Conservation (phyloP, 768 basidiomycete species). For the Boletus sp. region DNA sequence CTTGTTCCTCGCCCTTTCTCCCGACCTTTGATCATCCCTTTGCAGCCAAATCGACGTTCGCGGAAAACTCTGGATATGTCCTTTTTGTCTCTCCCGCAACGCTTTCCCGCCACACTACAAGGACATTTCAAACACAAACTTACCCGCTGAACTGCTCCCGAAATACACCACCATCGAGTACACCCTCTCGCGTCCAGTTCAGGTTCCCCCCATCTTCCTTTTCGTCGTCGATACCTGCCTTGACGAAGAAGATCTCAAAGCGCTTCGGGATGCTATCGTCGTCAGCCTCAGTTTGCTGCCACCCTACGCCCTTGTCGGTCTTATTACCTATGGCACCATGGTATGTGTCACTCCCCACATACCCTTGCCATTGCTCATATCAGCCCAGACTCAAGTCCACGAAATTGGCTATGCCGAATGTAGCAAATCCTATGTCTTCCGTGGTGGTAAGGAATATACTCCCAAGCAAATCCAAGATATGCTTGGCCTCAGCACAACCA, state of each 20-base stretch:
- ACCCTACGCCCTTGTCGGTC: conserved; percentile 89
- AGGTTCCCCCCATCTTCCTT: conserved; percentile 93
- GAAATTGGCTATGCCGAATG: conserved; percentile 96
- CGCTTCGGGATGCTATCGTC: conserved; percentile 90
- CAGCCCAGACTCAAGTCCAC: conserved; percentile 88
- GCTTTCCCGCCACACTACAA: conserved; percentile 99
- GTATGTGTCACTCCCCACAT: conserved; percentile 39
- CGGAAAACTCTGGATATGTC: conserved; percentile 99
- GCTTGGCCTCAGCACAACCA: conserved; percentile 75
- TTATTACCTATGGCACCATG: conserved; percentile 98
- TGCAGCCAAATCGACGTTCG: conserved; percentile 95
- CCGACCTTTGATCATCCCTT: conserved; percentile 1
- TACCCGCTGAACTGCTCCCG: conserved; percentile 92
- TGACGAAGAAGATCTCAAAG: conserved; percentile 93
- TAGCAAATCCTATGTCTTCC: conserved; percentile 98
- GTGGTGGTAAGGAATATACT: conserved; percentile 93
- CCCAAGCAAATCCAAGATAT: conserved; percentile 98
- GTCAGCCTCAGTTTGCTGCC: conserved; percentile 92
- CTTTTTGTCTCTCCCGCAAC: conserved; percentile 95
- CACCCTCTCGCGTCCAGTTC: conserved; percentile 88
- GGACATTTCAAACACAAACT: conserved; percentile 94
- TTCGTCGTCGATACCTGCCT: conserved; percentile 97
- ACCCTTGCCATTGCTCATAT: neutral
- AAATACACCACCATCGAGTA: conserved; percentile 99
- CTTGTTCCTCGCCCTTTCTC: conserved; percentile 18